Percentiles rank a stretch among this genome's conserved stretches.
phyloP scores from a whole-genome alignment of 2,329 filamentous ascomycete genomes.

The Pseudogymnoascus sp. region DNA sequence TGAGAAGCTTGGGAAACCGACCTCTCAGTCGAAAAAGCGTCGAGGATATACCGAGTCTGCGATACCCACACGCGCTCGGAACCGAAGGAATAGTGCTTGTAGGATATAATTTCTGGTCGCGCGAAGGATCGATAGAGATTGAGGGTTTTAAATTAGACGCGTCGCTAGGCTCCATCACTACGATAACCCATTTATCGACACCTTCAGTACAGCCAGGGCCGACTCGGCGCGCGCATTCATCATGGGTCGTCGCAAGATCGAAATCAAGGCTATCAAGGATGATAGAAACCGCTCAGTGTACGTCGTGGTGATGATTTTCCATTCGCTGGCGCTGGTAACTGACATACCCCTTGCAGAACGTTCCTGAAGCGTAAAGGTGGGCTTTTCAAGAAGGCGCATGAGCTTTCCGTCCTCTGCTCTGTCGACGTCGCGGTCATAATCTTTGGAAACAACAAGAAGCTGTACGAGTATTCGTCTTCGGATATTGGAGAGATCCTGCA shows the following conservation, averaged over 20 bases:
- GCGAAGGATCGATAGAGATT: conserved; percentile 6
- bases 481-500: conserved; percentile 88
- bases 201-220: not conserved
- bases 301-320: conserved; percentile 31
- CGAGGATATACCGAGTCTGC: conserved; percentile 5
- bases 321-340: conserved; percentile 12
- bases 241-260: conserved; percentile 98
- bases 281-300: conserved; percentile 97
- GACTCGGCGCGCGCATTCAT: conserved; percentile 28
- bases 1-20: conserved; percentile 3
- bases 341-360: conserved; percentile 50
- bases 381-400: conserved; percentile 98
- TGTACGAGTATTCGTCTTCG: conserved; percentile 93
- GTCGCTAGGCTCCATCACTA: not conserved
- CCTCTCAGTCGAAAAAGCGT: not conserved
- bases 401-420: conserved; percentile 93
- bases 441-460: conserved; percentile 97
- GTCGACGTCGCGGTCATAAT: conserved; percentile 99
- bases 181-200: not conserved
- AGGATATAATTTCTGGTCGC: conserved; percentile 1
- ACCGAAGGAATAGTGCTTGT: not conserved
- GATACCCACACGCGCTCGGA: not conserved
- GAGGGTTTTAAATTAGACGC: not conserved
- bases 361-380: conserved; percentile 98
- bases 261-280: conserved; percentile 99